phyloP scores from a whole-genome alignment of 176 grass and related monocot genomes.

The Eragrostis nindensis region DNA sequence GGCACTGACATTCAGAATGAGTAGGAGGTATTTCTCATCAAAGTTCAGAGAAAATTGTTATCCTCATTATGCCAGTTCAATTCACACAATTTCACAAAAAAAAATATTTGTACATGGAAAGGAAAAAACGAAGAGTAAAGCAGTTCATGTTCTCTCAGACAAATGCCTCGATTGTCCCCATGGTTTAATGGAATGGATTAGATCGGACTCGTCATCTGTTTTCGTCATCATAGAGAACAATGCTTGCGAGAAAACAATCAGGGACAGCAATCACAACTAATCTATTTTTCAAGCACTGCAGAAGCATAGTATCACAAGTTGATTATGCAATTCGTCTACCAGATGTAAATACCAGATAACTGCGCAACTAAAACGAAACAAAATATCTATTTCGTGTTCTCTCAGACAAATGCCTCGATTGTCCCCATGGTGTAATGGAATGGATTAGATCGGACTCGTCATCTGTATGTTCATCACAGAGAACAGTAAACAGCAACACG shows the following conservation, averaged over 20 bases:
- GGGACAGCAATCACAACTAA: background rate
- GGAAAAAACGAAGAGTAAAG: rapidly evolving
- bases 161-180: constrained; percentile 73
- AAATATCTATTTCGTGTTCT: background rate
- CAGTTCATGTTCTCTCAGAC: constrained; percentile 53
- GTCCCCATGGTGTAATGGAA: constrained; percentile 9
- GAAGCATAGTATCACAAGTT: too few relatives aligned
- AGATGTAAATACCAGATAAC: too few relatives aligned
- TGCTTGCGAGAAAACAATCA: background rate
- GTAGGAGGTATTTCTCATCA: constrained; percentile 66
- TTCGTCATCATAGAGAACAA: constrained; percentile 47
- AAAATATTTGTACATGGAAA: background rate
- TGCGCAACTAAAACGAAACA: background rate
- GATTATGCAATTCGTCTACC: too few relatives aligned
- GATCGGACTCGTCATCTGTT: constrained; percentile 67
- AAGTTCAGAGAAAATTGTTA: constrained; percentile 19
- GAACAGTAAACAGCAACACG: background rate
- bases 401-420: constrained; percentile 12
- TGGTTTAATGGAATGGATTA: constrained; percentile 62
- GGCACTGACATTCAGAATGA: constrained; percentile 53
- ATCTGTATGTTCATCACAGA: background rate
- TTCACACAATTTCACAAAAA: background rate
- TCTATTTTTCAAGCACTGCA: background rate
- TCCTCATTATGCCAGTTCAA: constrained; percentile 48
- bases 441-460: constrained; percentile 10